A percentile compares a stretch with the other conserved stretches of the same genome.
Evolutionary conservation across 306 rosid genomes (phyloP).

Genomic region (Trifolium repens): DNA sequence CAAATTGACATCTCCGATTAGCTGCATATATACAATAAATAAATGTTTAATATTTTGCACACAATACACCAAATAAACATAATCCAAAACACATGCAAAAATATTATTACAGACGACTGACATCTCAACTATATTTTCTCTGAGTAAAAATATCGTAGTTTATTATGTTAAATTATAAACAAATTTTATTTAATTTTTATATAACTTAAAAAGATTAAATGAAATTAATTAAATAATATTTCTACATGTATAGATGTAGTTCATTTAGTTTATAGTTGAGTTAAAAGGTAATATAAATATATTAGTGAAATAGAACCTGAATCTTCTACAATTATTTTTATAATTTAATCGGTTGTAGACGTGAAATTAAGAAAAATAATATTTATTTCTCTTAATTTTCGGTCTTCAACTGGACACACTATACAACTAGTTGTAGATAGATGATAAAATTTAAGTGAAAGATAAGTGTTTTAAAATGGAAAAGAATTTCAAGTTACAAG

Average conservation of each 20-base stretch:
- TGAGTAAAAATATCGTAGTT: no score
- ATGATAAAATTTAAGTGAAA: background rate
- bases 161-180: no score
- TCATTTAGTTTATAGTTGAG: background rate
- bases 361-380: no score
- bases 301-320: no score
- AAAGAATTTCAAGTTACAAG: slow-evolving; percentile 46
- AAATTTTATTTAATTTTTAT: no score
- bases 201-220: no score
- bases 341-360: background rate
- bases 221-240: no score
- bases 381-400: background rate
- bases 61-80: background rate
- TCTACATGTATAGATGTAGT: no score
- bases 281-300: no score
- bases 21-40: slow-evolving; percentile 48
- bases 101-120: no score
- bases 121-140: no score
- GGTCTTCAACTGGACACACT: background rate
- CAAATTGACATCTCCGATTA: slow-evolving; percentile 45
- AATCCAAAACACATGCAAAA: background rate
- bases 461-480: background rate
- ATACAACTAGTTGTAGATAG: slow-evolving; percentile 1
- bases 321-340: no score
- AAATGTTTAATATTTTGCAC: background rate